A percentile compares a stretch with the other conserved stretches of the same genome.
phyloP scores from a whole-genome alignment of 495 filamentous ascomycete species.

The Neurospora tetraspora region DNA sequence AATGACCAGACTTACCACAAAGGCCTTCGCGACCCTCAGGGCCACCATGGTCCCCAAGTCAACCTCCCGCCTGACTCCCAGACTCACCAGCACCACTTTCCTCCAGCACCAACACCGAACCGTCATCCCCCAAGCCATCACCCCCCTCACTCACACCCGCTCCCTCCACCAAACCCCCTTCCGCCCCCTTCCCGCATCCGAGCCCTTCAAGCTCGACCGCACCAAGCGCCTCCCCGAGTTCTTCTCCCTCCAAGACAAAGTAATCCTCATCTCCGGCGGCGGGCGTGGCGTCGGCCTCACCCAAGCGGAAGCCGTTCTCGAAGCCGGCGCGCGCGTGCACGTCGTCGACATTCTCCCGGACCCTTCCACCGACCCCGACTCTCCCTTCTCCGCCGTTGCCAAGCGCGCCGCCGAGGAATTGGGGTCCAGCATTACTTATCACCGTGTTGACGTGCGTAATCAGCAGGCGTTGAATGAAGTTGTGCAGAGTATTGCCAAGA shows the following conservation, averaged over 20 bases:
- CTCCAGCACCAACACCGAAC: not conserved
- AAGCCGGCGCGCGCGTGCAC: slow-evolving; percentile 67
- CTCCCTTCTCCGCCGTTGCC: slow-evolving; percentile 49
- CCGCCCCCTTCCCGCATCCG: not conserved
- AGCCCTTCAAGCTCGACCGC: not conserved
- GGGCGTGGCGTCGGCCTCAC: slow-evolving; percentile 70
- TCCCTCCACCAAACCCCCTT: slow-evolving; percentile 7
- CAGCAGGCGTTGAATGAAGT: slow-evolving; percentile 55
- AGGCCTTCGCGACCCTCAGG: not conserved
- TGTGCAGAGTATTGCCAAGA: slow-evolving; percentile 56
- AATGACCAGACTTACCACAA: not conserved
- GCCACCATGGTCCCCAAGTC: not conserved
- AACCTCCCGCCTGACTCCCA: not conserved
- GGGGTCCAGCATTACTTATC: slow-evolving; percentile 63
- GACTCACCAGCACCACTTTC: not conserved
- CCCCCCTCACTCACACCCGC: not conserved
- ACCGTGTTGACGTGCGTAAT: slow-evolving; percentile 78
- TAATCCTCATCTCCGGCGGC: slow-evolving; percentile 69
- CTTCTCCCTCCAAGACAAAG: slow-evolving; percentile 69
- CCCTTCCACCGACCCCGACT: slow-evolving; percentile 23
- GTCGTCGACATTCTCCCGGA: slow-evolving; percentile 42
- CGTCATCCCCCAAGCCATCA: not conserved
- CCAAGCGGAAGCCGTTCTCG: slow-evolving; percentile 69
- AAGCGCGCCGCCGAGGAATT: slow-evolving; percentile 54
- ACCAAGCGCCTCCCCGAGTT: slow-evolving; percentile 57